Conservation (phyloP, 768 basidiomycete species). For the Lanmaoa rubissima region DNA sequence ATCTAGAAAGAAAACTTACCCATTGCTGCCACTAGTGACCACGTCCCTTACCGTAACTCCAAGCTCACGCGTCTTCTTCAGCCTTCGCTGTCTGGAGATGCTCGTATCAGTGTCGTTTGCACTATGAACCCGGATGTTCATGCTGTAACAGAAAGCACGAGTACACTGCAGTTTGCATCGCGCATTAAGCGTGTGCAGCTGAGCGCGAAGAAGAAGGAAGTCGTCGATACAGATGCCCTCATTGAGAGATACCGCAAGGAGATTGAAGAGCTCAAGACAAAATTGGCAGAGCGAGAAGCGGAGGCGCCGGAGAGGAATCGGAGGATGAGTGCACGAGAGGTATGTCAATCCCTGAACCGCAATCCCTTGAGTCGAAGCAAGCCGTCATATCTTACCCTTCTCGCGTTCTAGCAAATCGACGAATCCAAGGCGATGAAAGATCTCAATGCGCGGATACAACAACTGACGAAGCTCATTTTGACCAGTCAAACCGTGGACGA, state of each 20-base stretch:
- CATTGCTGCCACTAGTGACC: constrained; percentile 49
- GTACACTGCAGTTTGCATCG: constrained; percentile 88
- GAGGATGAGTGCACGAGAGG: constrained; percentile 47
- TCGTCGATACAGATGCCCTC: constrained; percentile 89
- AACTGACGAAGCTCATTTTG: constrained; percentile 79
- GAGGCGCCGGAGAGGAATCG: constrained; percentile 50
- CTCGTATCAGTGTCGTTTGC: constrained; percentile 93
- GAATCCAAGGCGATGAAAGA: constrained; percentile 85
- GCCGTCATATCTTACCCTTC: not conserved
- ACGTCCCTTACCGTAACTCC: constrained; percentile 93
- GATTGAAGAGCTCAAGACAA: constrained; percentile 82
- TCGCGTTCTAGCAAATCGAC: constrained; percentile 63
- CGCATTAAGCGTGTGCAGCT: constrained; percentile 88
- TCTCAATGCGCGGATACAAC: constrained; percentile 74
- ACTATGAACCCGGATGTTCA: constrained; percentile 85
- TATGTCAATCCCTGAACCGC: constrained; percentile 8
- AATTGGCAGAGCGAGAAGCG: constrained; percentile 68
- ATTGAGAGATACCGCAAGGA: constrained; percentile 94
- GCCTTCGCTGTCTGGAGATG: constrained; percentile 92
- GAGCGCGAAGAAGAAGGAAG: constrained; percentile 88
- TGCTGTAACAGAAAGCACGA: constrained; percentile 82
- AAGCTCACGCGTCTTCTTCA: constrained; percentile 94
- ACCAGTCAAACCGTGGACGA: constrained; percentile 84
- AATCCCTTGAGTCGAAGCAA: not conserved
- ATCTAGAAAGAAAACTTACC: not conserved